A percentile compares a stretch with the other conserved stretches of the same genome.
phyloP scores from a whole-genome alignment of 2,329 filamentous ascomycete genomes.

The Botrytis deweyae region DNA sequence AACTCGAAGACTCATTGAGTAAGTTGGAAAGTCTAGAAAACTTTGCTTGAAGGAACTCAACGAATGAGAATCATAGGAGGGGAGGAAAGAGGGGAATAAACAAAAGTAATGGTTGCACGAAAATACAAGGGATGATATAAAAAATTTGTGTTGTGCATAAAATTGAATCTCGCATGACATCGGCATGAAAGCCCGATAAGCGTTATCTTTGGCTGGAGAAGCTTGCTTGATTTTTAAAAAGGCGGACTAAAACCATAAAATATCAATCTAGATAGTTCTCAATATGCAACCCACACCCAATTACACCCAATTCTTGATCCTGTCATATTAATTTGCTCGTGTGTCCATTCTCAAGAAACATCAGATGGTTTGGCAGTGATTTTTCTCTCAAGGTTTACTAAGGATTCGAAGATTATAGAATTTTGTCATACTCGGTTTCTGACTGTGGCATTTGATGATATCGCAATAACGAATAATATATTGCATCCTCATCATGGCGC shows the following conservation, averaged over 20 bases:
- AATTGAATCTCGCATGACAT: conserved; percentile 4
- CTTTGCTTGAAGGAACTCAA: not conserved
- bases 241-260: conserved; percentile 2
- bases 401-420: not conserved
- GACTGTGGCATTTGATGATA: not conserved
- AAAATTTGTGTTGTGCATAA: not conserved
- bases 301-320: not conserved
- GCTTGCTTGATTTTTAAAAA: not conserved
- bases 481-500: conserved; percentile 8
- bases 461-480: not conserved
- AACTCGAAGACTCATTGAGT: not conserved
- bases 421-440: not conserved
- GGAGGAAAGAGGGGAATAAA: not conserved
- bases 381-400: not conserved
- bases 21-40: not conserved
- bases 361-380: not conserved
- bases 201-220: not conserved
- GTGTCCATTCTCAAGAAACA: not conserved
- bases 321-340: conserved; percentile 11
- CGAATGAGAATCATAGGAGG: not conserved
- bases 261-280: not conserved
- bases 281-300: not conserved
- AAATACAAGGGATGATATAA: not conserved
- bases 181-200: not conserved
- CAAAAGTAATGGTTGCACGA: not conserved